Evolutionary conservation across 2,329 filamentous ascomycete species (phyloP), one percentile per base, ranked within the genome.

Genomic region (Plenodomus tracheiphilus): DNA sequence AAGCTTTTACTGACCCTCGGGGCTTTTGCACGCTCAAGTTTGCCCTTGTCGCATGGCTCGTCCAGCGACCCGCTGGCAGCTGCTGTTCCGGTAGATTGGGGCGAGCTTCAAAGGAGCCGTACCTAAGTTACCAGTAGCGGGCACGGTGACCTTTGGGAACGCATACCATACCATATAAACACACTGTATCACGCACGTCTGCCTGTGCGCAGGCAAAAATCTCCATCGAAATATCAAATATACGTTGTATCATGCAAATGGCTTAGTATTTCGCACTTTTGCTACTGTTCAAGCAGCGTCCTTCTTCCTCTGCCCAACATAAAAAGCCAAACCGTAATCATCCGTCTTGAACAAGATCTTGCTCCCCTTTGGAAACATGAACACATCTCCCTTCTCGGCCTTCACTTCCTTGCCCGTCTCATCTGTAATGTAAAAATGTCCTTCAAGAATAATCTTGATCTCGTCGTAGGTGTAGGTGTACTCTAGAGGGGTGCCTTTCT

Each of bases 361-460:
- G 1, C 78, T 69, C 1, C 85, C 85, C 68, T 83, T 85, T 53
- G 84, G 85, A 64, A 88, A 88, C 68, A 83, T 85, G 59, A 89
- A 86, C 40, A 87, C 83, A 68, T 88, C 86, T 0, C 86, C 86
- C 7, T 80, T 76, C 25, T 73, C 76, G 8, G 82, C 85, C 43
- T 79, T 77, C 19, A 85, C 83, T 56, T 79, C 80, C 58, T 81
- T 76, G 32, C 85, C 85, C 1, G 82, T 82, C 66, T 81, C 81
- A 56, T 88, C 85, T 22, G 47, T 76, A 61, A 88, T 86, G 53
- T 83, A 80, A 63, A 85, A 87, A 57, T 81, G 78, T 13, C 85
- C 86, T 60, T 88, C 85, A 9, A 88, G 72, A 55, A 89, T 85
- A 65, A 88, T 86, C 76, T 88, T 88, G 82, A 87, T 86, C 75